A percentile compares a stretch with the other conserved stretches of the same genome.
Conservation (phyloP, 805 yeast genomes). For the Saccharomycopsis olivae region DNA sequence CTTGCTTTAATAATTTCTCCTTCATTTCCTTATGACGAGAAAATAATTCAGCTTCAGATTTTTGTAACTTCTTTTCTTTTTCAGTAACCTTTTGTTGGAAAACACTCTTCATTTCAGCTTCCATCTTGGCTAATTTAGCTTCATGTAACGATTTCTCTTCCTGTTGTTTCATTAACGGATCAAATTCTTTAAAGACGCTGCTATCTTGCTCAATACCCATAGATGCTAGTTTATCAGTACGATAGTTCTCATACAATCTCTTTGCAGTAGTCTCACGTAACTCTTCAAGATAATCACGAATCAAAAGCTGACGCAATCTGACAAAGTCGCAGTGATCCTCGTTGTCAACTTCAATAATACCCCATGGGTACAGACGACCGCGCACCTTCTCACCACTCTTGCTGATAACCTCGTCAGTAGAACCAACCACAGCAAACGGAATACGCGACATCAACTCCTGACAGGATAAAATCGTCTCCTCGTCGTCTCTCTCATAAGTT, state of each 20-base stretch:
- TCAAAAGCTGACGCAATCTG: conserved; percentile 75
- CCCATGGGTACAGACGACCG: conserved; percentile 97
- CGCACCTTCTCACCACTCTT: conserved; percentile 66
- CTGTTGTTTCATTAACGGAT: conserved; percentile 84
- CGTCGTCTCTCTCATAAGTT: conserved; percentile 72
- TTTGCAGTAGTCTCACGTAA: conserved; percentile 77
- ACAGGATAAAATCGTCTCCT: conserved; percentile 61
- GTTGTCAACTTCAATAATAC: conserved; percentile 89
- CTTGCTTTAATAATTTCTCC: conserved; percentile 81
- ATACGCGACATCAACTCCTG: conserved; percentile 55
- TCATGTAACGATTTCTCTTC: conserved; percentile 91
- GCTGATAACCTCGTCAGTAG: conserved; percentile 58
- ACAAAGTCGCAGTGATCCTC: conserved; percentile 89
- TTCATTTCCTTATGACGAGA: conserved; percentile 96
- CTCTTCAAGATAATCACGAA: conserved; percentile 89
- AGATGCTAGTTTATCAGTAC: conserved; percentile 66
- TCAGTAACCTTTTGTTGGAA: conserved; percentile 94
- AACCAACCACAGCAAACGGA: conserved; percentile 94
- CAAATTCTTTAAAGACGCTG: conserved; percentile 87
- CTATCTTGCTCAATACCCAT: conserved; percentile 91
- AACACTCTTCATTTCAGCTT: conserved; percentile 90
- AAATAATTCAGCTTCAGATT: conserved; percentile 92
- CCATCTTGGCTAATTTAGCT: conserved; percentile 88
- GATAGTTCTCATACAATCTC: conserved; percentile 74
- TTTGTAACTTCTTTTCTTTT: conserved; percentile 94